Base-by-base conservation (phyloP, 768 basidiomycete genomes). In the Naganishia vaughanmartiniae region DNA sequence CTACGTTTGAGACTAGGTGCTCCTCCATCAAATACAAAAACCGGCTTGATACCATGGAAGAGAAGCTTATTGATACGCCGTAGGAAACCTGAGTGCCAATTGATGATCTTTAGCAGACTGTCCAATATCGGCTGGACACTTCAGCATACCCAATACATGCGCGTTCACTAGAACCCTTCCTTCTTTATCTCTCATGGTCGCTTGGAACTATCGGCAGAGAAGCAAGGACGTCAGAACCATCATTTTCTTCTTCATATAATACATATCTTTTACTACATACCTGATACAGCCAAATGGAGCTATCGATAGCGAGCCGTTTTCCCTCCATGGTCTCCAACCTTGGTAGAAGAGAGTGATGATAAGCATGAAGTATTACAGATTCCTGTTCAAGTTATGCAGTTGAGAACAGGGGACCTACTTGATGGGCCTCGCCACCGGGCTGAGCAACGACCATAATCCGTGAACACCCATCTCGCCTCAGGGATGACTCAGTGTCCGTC, bases 201-300 rank as follows among this genome's bases (percentile, higher is more conserved):
- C 94, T 83, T 98, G 95, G 77, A 99, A 99, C 79, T 82, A 65
- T 5, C n/a, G n/a, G 24, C 19, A 31, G 24, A 31, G 39, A 65
- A 34, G 45, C 2, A 31, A 46, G 24, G 21, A 46, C 17, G n/a
- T 26, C 19, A 55, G 30, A 39, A 11, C 11, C 7, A 17, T 9
- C 7, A 17, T 9, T 0, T 19, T 30, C 15, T 14, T 7, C 0
- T 10, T 21, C 17, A 51, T 54, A 30, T n/a, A 31, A 28, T 33
- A 15, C 17, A 24, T 19, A 39, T 5, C 2, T 34, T 31, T 33
- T 24, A n/a, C 24, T 31, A 69, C 76, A 53, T 26, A 80, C 81
- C 81, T 99, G 96, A 81, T 99, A 99, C 66, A 99, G 88, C 96
- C 96, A 99, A 73, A 99, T 98, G 74, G 93, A 96, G 4, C 94